Base-by-base conservation (phyloP, 208 protist species). In the Tritrichomonas foetus region DNA sequence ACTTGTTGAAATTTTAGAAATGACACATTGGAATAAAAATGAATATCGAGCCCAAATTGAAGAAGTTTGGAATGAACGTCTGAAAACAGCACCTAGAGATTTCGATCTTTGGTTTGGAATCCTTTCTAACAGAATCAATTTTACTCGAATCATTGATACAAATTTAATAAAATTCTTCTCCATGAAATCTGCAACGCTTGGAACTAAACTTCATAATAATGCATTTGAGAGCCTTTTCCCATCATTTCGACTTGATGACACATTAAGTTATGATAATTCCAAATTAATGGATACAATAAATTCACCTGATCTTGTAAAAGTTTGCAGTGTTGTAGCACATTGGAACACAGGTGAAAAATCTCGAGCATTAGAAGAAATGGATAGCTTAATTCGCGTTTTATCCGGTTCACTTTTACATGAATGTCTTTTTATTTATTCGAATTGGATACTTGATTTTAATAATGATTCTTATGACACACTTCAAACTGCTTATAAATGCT, bases 71-170 rank as follows among this genome's bases (percentile, higher is more conserved):
- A 2, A 39, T 20, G 16, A 89, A 39, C 25, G 78, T 39, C 33
- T 89, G 20, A 47, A 57, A 30, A 89, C 78, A 39, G 78, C 78
- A 39, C 78, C 78, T 41, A 53, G 78, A 61, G 78, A 89, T 30
- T 89, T 57, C 16, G 78, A 89, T 11, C 44, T 50, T 20, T 89
- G 78, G 78, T 57, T 57, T 49, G 27, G 78, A 57, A 89, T 89
- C n/a, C 33, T 89, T 39, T 39, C 78, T 14, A 89, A 89, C n/a
- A 25, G 78, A 22, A 20, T 57, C n/a, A 16, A 11, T 53, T n/a
- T 89, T 27, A 89, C 78, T 33, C 41, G 57, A n/a, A 89, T 53
- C 11, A 20, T 39, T 16, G 78, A 89, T 57, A 27, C 33, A 36
- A 33, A n/a, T 33, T 57, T 89, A 20, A n/a, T 50, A 20, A 50